Conservation (phyloP, 140 eudicot species). For the Cichorium intybus region DNA sequence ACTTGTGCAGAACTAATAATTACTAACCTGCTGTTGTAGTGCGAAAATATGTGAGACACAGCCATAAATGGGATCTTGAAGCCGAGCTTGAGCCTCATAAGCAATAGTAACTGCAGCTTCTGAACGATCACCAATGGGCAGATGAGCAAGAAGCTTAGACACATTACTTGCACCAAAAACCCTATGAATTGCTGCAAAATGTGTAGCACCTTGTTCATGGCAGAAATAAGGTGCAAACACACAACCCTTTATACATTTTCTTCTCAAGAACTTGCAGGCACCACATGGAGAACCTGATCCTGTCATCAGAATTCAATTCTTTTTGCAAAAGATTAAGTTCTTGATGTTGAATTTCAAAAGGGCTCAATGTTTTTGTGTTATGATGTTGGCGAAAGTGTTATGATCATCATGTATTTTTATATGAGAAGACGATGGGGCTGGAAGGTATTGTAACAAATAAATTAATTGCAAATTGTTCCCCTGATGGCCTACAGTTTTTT, state of each 20-base stretch:
- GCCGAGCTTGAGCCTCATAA: slow-evolving; percentile 96
- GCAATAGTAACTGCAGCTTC: slow-evolving; percentile 96
- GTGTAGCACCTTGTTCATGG: slow-evolving; percentile 95
- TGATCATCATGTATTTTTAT: slow-evolving; percentile 57
- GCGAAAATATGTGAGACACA: slow-evolving; percentile 95
- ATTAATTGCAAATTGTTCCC: slow-evolving; percentile 47
- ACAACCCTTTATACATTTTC: slow-evolving; percentile 89
- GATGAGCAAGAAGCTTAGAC: slow-evolving; percentile 81
- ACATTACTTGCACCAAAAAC: slow-evolving; percentile 98
- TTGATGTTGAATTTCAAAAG: slow-evolving; percentile 14
- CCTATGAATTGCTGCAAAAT: slow-evolving; percentile 91
- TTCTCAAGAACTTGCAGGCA: slow-evolving; percentile 95
- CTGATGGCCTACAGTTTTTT: slow-evolving; percentile 50
- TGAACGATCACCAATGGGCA: slow-evolving; percentile 71
- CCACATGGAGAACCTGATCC: slow-evolving; percentile 97
- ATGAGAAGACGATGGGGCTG: slow-evolving; percentile 41
- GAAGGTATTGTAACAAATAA: slow-evolving; percentile 31
- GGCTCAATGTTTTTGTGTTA: slow-evolving; percentile 18
- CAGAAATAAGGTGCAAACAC: slow-evolving; percentile 98
- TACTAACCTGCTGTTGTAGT: slow-evolving; percentile 87
- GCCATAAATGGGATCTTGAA: slow-evolving; percentile 98
- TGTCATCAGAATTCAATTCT: slow-evolving; percentile 36
- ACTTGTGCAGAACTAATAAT: neutral
- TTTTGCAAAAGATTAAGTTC: neutral
- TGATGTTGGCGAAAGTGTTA: slow-evolving; percentile 39